These are phyloP conservation scores for Coelastrella sp. DNA, from an alignment of 139 green algal genomes.

Conservation along the genomic window DNA sequence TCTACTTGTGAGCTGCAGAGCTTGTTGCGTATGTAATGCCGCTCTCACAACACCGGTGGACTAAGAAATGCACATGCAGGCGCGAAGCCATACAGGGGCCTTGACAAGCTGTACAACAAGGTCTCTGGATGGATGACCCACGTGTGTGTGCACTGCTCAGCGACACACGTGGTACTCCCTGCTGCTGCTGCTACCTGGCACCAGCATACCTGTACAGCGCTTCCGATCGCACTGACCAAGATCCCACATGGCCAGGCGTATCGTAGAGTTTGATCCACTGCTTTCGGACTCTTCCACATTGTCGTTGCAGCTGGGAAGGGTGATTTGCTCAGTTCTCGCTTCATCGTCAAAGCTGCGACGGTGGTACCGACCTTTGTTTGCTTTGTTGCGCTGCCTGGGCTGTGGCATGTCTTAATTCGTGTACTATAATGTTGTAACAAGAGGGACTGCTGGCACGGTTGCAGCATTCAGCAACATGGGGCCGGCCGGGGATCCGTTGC, in stretches of 20 bases:
- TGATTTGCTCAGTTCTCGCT: not conserved
- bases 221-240: constrained; percentile 93
- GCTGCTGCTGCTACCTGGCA: not conserved
- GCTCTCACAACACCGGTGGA: not conserved
- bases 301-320: not conserved
- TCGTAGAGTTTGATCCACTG: not conserved
- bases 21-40: too few relatives aligned
- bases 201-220: constrained; percentile 70
- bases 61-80: too few relatives aligned
- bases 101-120: not conserved
- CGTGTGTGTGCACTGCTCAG: not conserved
- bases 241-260: constrained; percentile 90
- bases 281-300: not conserved
- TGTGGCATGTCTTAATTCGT: not conserved
- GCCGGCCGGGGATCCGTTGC: too few relatives aligned
- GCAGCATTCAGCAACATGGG: too few relatives aligned
- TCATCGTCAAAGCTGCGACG: constrained; percentile 10
- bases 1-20: too few relatives aligned
- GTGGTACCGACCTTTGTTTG: constrained; percentile 12
- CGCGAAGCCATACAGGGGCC: too few relatives aligned
- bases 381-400: constrained; percentile 16
- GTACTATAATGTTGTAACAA: not conserved
- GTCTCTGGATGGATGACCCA: too few relatives aligned
- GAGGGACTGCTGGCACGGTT: not conserved
- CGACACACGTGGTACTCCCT: not conserved